Evolutionary conservation across 495 filamentous ascomycete genomes (phyloP).

Genomic region (Talaromyces wortmannii): DNA sequence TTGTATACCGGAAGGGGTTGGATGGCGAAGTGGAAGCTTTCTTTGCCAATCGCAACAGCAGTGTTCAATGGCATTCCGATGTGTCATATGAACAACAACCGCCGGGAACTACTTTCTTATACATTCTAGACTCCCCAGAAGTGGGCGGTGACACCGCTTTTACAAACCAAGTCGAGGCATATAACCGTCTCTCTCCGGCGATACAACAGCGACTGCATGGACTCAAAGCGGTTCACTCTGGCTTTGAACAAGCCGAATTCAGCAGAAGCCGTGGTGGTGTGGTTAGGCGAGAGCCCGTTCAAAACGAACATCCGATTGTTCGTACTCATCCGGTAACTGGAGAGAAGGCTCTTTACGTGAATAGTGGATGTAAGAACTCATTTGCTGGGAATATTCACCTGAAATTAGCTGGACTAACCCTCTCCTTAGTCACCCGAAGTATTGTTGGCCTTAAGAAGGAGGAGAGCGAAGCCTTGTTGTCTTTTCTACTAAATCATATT

Average conservation of each 20-base stretch:
- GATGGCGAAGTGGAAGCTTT: conserved; percentile 50
- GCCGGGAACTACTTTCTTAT: conserved; percentile 80
- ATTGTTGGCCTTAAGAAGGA: conserved; percentile 73
- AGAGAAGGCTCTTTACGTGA: conserved; percentile 77
- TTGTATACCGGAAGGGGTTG: conserved; percentile 68
- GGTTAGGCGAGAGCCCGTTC: conserved; percentile 63
- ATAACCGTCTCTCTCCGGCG: conserved; percentile 64
- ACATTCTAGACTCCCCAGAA: conserved; percentile 68
- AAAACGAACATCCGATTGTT: conserved; percentile 65
- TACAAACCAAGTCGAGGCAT: conserved; percentile 65
- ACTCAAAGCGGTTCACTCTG: conserved; percentile 70
- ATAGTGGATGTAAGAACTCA: conserved; percentile 60
- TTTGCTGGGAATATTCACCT: not conserved
- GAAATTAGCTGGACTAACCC: conserved; percentile 2
- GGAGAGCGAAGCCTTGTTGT: conserved; percentile 68
- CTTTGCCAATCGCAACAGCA: conserved; percentile 58
- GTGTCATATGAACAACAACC: conserved; percentile 78
- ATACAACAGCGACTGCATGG: conserved; percentile 71
- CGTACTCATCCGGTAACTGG: conserved; percentile 77
- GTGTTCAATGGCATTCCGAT: conserved; percentile 77
- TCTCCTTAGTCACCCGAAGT: conserved; percentile 51
- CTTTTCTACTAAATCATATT: conserved; percentile 75
- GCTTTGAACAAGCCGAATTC: conserved; percentile 58
- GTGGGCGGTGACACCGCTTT: conserved; percentile 78
- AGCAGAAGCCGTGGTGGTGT: conserved; percentile 50